Percentiles rank a stretch among this genome's conserved stretches.
phyloP scores from a whole-genome alignment of 768 basidiomycete species.

The Termitomyces sp. region DNA sequence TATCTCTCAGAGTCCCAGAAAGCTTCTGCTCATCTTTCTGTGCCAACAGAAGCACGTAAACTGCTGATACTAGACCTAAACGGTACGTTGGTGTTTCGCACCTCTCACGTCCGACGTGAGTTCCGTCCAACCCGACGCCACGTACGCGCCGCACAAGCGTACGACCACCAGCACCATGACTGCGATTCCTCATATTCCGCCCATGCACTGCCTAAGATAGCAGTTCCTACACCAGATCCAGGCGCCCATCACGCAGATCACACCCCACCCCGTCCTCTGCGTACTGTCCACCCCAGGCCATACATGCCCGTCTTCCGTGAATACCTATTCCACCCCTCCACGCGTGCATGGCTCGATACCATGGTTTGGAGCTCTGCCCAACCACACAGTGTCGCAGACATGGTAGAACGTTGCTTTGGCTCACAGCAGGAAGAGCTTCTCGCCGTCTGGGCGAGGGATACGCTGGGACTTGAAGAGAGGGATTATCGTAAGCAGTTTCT shows the following conservation, averaged over 20 bases:
- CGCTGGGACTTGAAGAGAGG: conserved; percentile 52
- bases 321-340: conserved; percentile 58
- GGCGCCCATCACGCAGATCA: neutral
- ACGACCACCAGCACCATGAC: too few species aligned
- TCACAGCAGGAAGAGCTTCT: conserved; percentile 33
- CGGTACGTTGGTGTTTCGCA: conserved; percentile 64
- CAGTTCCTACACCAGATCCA: neutral
- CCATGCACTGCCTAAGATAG: neutral
- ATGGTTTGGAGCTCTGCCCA: conserved; percentile 91
- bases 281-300: conserved; percentile 51
- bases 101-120: conserved; percentile 25
- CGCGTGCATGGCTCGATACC: conserved; percentile 66
- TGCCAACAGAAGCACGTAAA: conserved; percentile 38
- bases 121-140: conserved; percentile 6
- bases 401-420: conserved; percentile 63
- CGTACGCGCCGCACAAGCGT: neutral
- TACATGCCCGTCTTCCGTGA: conserved; percentile 56
- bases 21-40: conserved; percentile 20
- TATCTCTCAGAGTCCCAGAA: conserved; percentile 25
- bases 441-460: conserved; percentile 78
- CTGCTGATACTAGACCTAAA: conserved; percentile 74
- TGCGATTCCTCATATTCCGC: neutral
- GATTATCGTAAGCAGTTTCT: conserved; percentile 56
- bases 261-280: conserved; percentile 15
- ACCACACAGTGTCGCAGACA: conserved; percentile 69